These are phyloP conservation scores for Phytophthora palmivora DNA, from an alignment of 352 stramenopile genomes.

Conservation along the genomic window DNA sequence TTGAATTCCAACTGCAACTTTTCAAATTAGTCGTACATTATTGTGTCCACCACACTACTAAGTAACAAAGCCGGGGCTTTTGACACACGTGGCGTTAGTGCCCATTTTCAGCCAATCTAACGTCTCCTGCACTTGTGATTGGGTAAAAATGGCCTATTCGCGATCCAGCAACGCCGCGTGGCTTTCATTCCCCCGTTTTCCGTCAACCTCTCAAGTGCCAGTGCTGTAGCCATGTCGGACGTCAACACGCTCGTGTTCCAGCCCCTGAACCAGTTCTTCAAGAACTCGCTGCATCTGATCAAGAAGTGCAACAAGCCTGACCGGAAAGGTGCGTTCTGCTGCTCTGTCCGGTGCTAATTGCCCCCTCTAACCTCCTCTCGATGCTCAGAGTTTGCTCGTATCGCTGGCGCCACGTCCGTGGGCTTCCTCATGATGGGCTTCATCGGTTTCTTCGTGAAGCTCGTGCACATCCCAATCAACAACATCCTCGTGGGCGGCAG, in stretches of 20 bases:
- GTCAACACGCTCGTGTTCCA: constrained; percentile 95
- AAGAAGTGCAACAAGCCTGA: constrained; percentile 99
- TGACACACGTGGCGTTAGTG: constrained; percentile 25
- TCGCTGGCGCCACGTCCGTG: constrained; percentile 95
- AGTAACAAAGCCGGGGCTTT: neutral
- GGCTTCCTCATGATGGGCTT: constrained; percentile 99
- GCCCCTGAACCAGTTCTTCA: constrained; percentile 96
- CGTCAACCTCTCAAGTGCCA: neutral
- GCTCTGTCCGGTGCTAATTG: neutral
- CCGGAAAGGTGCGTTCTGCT: constrained; percentile 90
- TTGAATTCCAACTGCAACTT: constrained; percentile 33
- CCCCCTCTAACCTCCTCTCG: constrained; percentile 9
- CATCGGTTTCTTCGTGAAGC: constrained; percentile 99
- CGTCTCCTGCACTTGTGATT: neutral
- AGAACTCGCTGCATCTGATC: constrained; percentile 97
- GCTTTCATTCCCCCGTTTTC: constrained; percentile 39
- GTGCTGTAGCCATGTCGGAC: constrained; percentile 74
- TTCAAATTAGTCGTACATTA: constrained; percentile 4
- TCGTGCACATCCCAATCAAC: constrained; percentile 99
- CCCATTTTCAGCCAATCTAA: constrained; percentile 19
- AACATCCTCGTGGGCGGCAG: constrained; percentile 98
- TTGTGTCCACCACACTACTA: constrained; percentile 5
- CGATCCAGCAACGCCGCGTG: constrained; percentile 38
- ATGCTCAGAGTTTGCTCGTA: constrained; percentile 93
- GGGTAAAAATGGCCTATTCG: constrained; percentile 18